Conservation (phyloP, 1,284 basidiomycete species). For the Gomphus bonarii region DNA sequence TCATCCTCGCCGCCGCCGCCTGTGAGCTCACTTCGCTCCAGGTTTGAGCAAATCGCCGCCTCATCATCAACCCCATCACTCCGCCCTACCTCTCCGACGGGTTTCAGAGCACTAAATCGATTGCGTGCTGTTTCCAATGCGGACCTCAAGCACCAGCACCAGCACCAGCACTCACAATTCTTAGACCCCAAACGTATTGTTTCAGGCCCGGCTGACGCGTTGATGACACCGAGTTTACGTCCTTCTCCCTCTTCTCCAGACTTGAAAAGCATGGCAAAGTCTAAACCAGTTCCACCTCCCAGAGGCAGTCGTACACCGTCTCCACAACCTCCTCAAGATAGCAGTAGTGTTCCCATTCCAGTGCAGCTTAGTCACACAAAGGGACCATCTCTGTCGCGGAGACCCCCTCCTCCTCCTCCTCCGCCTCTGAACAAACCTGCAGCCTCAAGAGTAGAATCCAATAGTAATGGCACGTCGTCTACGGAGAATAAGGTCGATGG, state of each 20-base stretch:
- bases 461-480: slow-evolving; percentile 4
- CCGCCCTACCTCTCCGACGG: slow-evolving; percentile 13
- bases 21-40: slow-evolving; percentile 55
- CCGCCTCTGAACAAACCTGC: slow-evolving; percentile 15
- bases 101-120: slow-evolving; percentile 16
- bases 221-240: slow-evolving; percentile 24
- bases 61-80: not conserved
- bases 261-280: slow-evolving; percentile 29
- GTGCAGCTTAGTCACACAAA: slow-evolving; percentile 16
- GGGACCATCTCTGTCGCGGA: slow-evolving; percentile 18
- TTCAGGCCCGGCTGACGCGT: slow-evolving; percentile 19
- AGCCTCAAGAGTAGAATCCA: slow-evolving; percentile 11
- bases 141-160: slow-evolving; percentile 16
- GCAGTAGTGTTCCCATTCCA: slow-evolving; percentile 31
- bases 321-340: slow-evolving; percentile 25
- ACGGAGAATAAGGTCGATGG: not conserved
- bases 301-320: slow-evolving; percentile 29
- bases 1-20: slow-evolving; percentile 33
- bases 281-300: slow-evolving; percentile 50
- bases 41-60: slow-evolving; percentile 49
- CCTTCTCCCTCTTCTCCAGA: slow-evolving; percentile 44
- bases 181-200: slow-evolving; percentile 22
- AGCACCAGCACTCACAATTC: slow-evolving; percentile 12
- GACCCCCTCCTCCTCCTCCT: slow-evolving; percentile 21
- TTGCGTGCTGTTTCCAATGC: slow-evolving; percentile 14